These are phyloP conservation scores for Crithidia brevicula DNA, from an alignment of 208 protist species.

Conservation along the genomic window DNA sequence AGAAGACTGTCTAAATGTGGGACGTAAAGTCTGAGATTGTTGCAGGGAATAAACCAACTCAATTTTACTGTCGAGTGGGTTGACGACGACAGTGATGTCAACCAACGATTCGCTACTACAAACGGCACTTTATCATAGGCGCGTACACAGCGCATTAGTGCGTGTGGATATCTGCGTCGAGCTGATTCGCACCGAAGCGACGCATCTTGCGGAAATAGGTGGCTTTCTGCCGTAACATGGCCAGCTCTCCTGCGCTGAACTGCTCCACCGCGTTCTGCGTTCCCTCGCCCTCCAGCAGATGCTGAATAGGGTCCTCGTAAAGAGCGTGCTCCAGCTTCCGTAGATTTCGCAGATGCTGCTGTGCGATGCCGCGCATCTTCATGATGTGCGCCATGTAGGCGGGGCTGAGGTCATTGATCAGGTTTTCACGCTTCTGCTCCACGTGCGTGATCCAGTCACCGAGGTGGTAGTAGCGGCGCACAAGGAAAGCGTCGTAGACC, in stretches of 20 bases:
- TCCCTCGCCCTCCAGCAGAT: constrained; percentile 46
- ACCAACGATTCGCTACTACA: background rate
- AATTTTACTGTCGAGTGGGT: no score
- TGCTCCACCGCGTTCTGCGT: constrained; percentile 33
- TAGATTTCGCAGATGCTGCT: constrained; percentile 62
- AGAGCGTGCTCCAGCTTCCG: constrained; percentile 56
- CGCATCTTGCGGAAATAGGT: constrained; percentile 85
- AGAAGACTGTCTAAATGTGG: no score
- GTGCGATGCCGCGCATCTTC: constrained; percentile 49
- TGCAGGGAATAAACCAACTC: no score
- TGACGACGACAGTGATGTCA: constrained; percentile 2
- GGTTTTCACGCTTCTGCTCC: constrained; percentile 62
- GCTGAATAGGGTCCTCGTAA: constrained; percentile 56
- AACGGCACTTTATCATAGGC: background rate
- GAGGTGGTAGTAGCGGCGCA: constrained; percentile 84
- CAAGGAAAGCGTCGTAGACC: constrained; percentile 84
- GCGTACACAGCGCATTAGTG: constrained; percentile 36
- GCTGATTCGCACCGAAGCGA: constrained; percentile 75
- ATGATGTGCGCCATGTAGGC: constrained; percentile 55
- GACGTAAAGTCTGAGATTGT: no score
- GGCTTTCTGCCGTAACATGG: constrained; percentile 84
- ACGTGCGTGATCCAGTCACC: constrained; percentile 82
- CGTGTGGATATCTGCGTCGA: constrained; percentile 75
- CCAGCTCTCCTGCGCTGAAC: constrained; percentile 73
- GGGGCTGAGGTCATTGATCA: constrained; percentile 71